Evolutionary conservation across 2,329 filamentous ascomycete species (phyloP).

Genomic region (Fusarium sambucinum): DNA sequence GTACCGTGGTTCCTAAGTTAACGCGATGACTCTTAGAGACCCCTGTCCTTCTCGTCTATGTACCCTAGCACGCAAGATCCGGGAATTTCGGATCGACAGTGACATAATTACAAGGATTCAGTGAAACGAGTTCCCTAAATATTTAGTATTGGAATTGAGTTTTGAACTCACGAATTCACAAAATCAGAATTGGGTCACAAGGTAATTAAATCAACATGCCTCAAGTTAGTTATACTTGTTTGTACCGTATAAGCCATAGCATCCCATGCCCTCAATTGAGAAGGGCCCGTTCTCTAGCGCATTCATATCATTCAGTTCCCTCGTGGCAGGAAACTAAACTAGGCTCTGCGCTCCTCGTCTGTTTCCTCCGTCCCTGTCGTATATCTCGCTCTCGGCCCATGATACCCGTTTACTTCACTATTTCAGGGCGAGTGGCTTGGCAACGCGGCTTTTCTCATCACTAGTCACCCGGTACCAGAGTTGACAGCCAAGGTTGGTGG

Average conservation of each 20-base stretch:
- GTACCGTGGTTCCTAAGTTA: background rate
- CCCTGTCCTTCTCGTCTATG: conserved; percentile 22
- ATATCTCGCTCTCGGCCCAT: conserved; percentile 45
- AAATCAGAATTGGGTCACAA: too few species aligned
- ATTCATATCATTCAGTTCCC: conserved; percentile 24
- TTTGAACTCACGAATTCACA: background rate
- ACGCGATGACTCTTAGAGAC: conserved; percentile 26
- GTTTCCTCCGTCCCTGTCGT: conserved; percentile 29
- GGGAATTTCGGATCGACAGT: conserved; percentile 17
- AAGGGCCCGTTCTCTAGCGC: conserved; percentile 20
- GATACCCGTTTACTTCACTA: conserved; percentile 20
- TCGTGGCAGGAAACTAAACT: conserved; percentile 18
- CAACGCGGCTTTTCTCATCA: conserved; percentile 21
- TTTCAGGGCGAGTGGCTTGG: conserved; percentile 36
- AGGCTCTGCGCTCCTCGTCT: background rate
- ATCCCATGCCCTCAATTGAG: background rate
- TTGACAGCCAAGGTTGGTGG: conserved; percentile 4
- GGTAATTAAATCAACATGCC: background rate
- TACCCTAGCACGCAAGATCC: conserved; percentile 39
- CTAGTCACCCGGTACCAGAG: background rate
- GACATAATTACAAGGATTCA: conserved; percentile 20
- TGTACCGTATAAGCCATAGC: background rate
- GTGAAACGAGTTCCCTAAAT: conserved; percentile 8
- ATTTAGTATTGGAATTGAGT: conserved; percentile 5
- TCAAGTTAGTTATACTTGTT: background rate